Evolutionary conservation across 2,329 filamentous ascomycete genomes (phyloP).

Genomic region (Penicillium sp.): DNA sequence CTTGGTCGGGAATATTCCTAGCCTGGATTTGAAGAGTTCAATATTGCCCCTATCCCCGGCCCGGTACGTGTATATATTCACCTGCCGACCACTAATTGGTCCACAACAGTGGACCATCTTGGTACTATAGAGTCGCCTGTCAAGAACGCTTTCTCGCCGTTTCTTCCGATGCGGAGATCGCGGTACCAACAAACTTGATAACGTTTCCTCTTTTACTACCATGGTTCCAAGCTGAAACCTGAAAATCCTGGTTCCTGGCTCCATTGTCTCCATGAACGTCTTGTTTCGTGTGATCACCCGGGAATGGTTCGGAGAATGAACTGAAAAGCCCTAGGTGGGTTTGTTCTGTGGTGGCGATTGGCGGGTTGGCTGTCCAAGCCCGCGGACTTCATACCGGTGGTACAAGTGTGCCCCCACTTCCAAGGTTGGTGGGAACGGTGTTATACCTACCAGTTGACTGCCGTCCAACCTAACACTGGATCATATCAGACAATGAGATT

Average conservation of each 20-base stretch:
- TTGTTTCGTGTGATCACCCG: not conserved
- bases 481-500: no score
- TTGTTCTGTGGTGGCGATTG: not conserved
- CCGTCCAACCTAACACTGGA: no score
- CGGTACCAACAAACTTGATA: not conserved
- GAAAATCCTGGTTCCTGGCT: not conserved
- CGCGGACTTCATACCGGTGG: not conserved
- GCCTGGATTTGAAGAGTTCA: no score
- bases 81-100: not conserved
- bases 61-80: not conserved
- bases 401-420: no score
- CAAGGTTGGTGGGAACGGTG: no score
- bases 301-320: not conserved
- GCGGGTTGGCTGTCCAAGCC: not conserved
- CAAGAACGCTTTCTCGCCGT: not conserved
- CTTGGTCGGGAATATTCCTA: no score
- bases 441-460: no score
- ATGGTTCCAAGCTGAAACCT: not conserved
- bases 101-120: not conserved
- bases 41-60: no score
- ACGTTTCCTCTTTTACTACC: not conserved
- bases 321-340: not conserved
- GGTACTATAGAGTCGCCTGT: not conserved
- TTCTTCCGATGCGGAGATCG: not conserved
- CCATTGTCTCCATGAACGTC: not conserved